phyloP scores from a whole-genome alignment of 768 basidiomycete genomes.

The Exsudoporus frostii region DNA sequence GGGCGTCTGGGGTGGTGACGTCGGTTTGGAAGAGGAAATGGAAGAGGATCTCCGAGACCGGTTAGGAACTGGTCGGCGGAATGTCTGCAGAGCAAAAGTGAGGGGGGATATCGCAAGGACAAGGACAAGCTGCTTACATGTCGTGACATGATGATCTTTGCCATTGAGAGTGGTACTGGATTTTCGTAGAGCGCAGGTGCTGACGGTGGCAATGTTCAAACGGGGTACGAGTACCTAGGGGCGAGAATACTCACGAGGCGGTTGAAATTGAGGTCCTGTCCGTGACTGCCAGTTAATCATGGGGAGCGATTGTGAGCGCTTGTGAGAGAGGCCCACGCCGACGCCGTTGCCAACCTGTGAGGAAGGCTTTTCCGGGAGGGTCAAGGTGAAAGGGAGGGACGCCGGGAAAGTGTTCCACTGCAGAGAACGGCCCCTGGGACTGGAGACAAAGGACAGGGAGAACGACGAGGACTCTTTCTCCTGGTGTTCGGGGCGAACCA shows the following conservation, averaged over 20 bases:
- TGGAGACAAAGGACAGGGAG: neutral
- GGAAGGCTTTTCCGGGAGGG: conserved; percentile 20
- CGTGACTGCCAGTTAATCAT: conserved; percentile 23
- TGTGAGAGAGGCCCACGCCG: conserved; percentile 4
- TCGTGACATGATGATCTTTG: conserved; percentile 52
- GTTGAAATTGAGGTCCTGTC: conserved; percentile 27
- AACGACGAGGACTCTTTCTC: conserved; percentile 15
- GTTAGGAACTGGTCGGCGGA: conserved; percentile 31
- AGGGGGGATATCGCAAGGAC: conserved; percentile 1
- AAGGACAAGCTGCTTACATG: conserved; percentile 35
- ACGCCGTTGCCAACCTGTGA: conserved; percentile 7
- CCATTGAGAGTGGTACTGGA: conserved; percentile 46
- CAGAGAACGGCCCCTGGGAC: conserved; percentile 20
- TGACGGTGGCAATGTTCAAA: conserved; percentile 12
- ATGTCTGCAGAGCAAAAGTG: conserved; percentile 24
- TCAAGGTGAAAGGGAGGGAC: conserved; percentile 27
- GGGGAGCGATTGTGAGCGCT: conserved; percentile 14
- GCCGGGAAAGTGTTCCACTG: conserved; percentile 28
- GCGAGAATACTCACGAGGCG: conserved; percentile 28
- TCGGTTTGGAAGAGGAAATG: conserved; percentile 16
- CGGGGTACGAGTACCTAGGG: neutral
- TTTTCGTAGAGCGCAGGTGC: conserved; percentile 44
- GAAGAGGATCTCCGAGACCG: conserved; percentile 24
- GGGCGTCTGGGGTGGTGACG: conserved; percentile 33
- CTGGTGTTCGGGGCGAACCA: conserved; percentile 4